Evolutionary conservation across 345 rosid genomes (phyloP), one percentile per base, ranked within the genome.

Genomic region (Nephelium lappaceum): DNA sequence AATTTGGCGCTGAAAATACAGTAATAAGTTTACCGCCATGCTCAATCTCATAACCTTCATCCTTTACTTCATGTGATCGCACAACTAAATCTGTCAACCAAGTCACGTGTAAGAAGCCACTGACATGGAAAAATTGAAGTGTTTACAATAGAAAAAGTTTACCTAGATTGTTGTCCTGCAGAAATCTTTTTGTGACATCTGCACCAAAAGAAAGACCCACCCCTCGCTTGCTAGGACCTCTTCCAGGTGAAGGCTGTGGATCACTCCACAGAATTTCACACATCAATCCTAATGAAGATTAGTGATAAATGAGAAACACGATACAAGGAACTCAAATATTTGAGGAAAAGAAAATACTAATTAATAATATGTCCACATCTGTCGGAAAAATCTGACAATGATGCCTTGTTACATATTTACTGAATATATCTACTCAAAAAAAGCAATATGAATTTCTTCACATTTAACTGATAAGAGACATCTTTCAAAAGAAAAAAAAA

Each of bases 191-290:
- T 0, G 99, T 96, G 68, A 96, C 98, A 71, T 96, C 99, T 27
- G 79, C 95, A 83, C 99, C 99, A 80, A 96, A 96, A 58, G 95
- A 91, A 57, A 94, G 92, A 80, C 98, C 99, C 31, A 96, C 99
- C 68, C 98, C 99, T 8, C 99, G 87, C 84, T 96, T 96, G 87
- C 98, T 96, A 68, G 99, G 98, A 67, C 99, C 99, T 84, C 98
- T 87, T 85, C 99, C 99, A 16, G 90, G 97, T 27, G 78, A 82
- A 73, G 99, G 97, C 78, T 94, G 99, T 38, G 99, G 99, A 89
- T 96, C 99, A 78, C 99, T 96, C 99, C 99, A 96, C 72, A 96
- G 86, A 73, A 96, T 78, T 85, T 96, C 99, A 74, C 99, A 93
- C 98, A 96, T 96, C 82, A 94, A 69, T 74, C 99, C 98, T 96